Percentiles rank a stretch among this genome's conserved stretches.
Evolutionary conservation across 768 basidiomycete species (phyloP).

Genomic region (Cystofilobasidium ferigula): DNA sequence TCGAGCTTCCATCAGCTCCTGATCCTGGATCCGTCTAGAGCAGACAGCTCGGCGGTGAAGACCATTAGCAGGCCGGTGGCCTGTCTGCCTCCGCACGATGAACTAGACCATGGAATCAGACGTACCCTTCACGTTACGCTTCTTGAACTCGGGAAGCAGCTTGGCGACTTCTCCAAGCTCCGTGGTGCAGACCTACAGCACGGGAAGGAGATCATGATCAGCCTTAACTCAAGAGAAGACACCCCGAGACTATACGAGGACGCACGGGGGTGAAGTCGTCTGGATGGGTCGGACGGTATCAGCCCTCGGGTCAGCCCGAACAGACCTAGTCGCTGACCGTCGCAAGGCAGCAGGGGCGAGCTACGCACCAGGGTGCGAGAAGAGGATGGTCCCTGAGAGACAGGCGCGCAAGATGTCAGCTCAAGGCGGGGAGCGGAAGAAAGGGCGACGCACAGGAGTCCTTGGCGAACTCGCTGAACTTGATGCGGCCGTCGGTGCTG

Average conservation of each 20-base stretch:
- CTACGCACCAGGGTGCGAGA: slow-evolving; percentile 10
- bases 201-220: background rate
- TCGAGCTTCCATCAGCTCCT: too few relatives aligned
- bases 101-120: slow-evolving; percentile 39
- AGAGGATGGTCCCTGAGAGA: slow-evolving; percentile 59
- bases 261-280: slow-evolving; percentile 44
- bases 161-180: slow-evolving; percentile 94
- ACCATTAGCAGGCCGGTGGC: background rate
- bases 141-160: slow-evolving; percentile 67
- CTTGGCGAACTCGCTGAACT: slow-evolving; percentile 43
- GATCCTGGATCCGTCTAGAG: background rate
- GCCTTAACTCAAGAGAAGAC: background rate
- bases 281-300: slow-evolving; percentile 82
- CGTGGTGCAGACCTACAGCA: slow-evolving; percentile 48
- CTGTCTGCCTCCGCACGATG: too few relatives aligned
- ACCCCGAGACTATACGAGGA: slow-evolving; percentile 40
- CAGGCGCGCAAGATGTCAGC: background rate
- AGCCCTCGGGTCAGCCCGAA: background rate
- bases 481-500: slow-evolving; percentile 76
- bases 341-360: slow-evolving; percentile 36
- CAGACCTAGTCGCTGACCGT: background rate
- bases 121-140: slow-evolving; percentile 72
- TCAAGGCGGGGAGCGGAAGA: background rate
- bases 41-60: background rate
- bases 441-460: background rate